Base-by-base conservation (phyloP, 352 stramenopile genomes). In the Thraustochytrium striatum region DNA sequence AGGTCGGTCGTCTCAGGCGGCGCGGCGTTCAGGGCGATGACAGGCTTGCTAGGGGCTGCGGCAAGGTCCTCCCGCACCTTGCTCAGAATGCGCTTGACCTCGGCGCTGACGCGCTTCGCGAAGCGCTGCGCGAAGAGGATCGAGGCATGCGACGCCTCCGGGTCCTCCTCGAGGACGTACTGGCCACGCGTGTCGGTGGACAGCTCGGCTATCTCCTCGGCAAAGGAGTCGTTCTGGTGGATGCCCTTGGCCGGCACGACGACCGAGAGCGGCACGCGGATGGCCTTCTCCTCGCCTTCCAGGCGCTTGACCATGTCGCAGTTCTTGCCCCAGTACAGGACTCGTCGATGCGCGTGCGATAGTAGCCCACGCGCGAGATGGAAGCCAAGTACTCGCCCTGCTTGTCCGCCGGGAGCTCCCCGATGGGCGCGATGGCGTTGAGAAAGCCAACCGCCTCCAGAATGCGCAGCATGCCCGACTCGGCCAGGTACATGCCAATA, bases 141-240 rank as follows among this genome's bases (percentile, higher is more conserved):
- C 16, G 47, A 55, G 16, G 25, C 47, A 25, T 55, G 47, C 16
- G 16, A 16, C 16, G 47, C 47, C 16, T 55, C 47, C 16, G 16
- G 16, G 16, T 55, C 47, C 16, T 55, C 47, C 16, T 21, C 47
- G 16, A 21, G 16, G 47, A 55, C 25, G 25, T 55, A 55, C 16
- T 16, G 16, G 16, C 47, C 47, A n/a, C n/a, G n/a, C n/a, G n/a
- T 30, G 16, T 70, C 38, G 5, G 61, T 13, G 16, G 61, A 70
- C 33, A 70, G 43, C 7, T 57, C 61, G 30, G 28, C 61, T 25
- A 70, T 57, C 61, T 70, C 61, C n/a, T n/a, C 43, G 61, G n/a
- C 61, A 5, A n/a, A 13, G 38, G 52, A 35, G 38, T 70, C 16
- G 1, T 57, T 35, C 21, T 30, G 8, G 30, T 70, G 32, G 35